Percentiles rank a stretch among this genome's conserved stretches.
Evolutionary conservation across 2,329 filamentous ascomycete species (phyloP).

Genomic region (Aphanocladium album): DNA sequence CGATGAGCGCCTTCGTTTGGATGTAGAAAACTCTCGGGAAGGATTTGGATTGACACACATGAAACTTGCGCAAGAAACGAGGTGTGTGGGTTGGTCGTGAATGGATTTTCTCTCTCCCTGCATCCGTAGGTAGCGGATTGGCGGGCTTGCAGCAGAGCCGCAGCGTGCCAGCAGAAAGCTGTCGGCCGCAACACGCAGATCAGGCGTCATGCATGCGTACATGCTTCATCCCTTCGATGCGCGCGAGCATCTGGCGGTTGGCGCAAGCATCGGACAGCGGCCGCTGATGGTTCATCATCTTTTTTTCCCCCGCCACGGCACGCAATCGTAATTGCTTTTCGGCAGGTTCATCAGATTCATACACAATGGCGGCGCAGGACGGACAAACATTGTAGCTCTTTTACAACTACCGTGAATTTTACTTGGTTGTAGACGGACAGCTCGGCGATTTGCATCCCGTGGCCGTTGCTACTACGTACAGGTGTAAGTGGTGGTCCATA

Average conservation of each 20-base stretch:
- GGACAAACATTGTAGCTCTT: background rate
- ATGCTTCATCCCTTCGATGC: constrained; percentile 7
- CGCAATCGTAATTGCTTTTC: background rate
- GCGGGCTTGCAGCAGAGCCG: background rate
- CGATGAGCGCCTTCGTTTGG: background rate
- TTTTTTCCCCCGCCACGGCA: background rate
- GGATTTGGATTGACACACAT: background rate
- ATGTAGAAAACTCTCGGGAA: background rate
- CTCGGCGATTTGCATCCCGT: too few species aligned
- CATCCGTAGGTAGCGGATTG: background rate
- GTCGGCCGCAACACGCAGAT: background rate
- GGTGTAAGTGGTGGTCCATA: background rate
- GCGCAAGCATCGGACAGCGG: background rate
- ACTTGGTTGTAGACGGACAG: background rate
- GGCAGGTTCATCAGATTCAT: background rate
- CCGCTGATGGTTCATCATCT: background rate
- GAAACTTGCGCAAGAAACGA: background rate
- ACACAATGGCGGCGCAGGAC: background rate
- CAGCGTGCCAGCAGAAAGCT: background rate
- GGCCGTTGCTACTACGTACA: background rate
- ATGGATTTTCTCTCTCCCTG: background rate
- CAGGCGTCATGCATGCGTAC: constrained; percentile 3
- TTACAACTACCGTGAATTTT: background rate
- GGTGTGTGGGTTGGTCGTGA: background rate
- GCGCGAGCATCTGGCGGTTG: background rate